Evolutionary conservation across 2,329 filamentous ascomycete genomes (phyloP), one percentile per base, ranked within the genome.

Genomic region (Teratosphaeria nubilosa): DNA sequence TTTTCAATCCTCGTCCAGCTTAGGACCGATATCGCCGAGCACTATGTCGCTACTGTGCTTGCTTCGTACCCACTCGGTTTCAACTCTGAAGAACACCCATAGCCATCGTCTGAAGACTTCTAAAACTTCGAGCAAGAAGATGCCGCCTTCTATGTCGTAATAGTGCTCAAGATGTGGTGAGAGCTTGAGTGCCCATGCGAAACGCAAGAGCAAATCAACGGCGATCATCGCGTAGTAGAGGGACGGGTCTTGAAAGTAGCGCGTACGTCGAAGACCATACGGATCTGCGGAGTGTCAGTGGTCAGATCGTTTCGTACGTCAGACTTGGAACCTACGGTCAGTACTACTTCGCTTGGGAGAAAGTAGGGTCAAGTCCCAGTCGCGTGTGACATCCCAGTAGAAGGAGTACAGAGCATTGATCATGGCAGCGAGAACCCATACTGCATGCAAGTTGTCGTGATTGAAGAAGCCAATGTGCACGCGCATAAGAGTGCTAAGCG

Each of bases 371-470:
- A 99, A 79, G 70, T 97, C 94, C 94, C 94, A 99, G 78, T 99
- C 94, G 76, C 91, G 94, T 57, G 90, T 82, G 31, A 97, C 85
- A 68, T 99, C 94, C 94, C 94, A 99, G 79, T 94, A 99, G 77
- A 97, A 97, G n/a, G 88, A 91, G 75, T 96, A 99, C 51, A 88
- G 78, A 14, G 90, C 95, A 73, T 99, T 96, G 66, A 94, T 70
- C 34, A 90, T 34, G 22, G 65, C 64, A 48, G 67, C 65, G 7
- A 68, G 51, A 3, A 68, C 54, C 69, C 69, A 64, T 10, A 63
- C 53, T 3, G 14, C 25, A 5, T 51, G 54, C n/a, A 63, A 48
- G 1, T 20, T 53, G 10, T 37, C 31, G 27, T 48, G 41, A 16
- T 24, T 37, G 34, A 51, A 24, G 20, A 34, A 52, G 22, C 24